phyloP scores from a whole-genome alignment of 2,329 filamentous ascomycete genomes.

The Aureobasidium mangrovei region DNA sequence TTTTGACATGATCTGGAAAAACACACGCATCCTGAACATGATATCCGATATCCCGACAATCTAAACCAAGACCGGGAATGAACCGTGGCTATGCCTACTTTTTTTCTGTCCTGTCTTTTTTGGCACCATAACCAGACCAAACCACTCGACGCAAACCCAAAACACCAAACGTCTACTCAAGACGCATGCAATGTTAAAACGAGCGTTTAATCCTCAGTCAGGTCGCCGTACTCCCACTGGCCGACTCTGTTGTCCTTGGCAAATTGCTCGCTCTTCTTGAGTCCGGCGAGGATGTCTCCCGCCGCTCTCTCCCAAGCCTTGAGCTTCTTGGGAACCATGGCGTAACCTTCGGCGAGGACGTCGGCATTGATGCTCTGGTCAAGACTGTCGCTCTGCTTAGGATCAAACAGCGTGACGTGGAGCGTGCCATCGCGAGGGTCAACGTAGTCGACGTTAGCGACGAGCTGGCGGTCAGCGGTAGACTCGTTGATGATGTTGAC shows the following conservation, averaged over 20 bases:
- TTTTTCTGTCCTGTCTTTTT: too few species aligned
- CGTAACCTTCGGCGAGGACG: slow-evolving; percentile 71
- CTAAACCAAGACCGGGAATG: too few species aligned
- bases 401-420: slow-evolving; percentile 83
- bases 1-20: too few species aligned
- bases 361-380: slow-evolving; percentile 85
- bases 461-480: slow-evolving; percentile 63
- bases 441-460: slow-evolving; percentile 83
- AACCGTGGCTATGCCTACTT: too few species aligned
- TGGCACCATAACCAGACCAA: not conserved
- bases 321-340: slow-evolving; percentile 85
- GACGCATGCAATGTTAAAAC: too few species aligned
- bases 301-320: slow-evolving; percentile 83
- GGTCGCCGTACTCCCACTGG: slow-evolving; percentile 98
- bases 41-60: too few species aligned
- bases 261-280: slow-evolving; percentile 64
- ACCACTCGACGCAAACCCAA: not conserved
- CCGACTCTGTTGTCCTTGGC: slow-evolving; percentile 75
- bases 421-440: slow-evolving; percentile 69
- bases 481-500: slow-evolving; percentile 65
- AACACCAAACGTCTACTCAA: not conserved
- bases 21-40: too few species aligned
- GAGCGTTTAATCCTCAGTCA: slow-evolving; percentile 62
- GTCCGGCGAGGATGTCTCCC: slow-evolving; percentile 58
- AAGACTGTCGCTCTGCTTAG: slow-evolving; percentile 50